Conservation (phyloP, 805 yeast species). For the Priceomyces carsonii region DNA sequence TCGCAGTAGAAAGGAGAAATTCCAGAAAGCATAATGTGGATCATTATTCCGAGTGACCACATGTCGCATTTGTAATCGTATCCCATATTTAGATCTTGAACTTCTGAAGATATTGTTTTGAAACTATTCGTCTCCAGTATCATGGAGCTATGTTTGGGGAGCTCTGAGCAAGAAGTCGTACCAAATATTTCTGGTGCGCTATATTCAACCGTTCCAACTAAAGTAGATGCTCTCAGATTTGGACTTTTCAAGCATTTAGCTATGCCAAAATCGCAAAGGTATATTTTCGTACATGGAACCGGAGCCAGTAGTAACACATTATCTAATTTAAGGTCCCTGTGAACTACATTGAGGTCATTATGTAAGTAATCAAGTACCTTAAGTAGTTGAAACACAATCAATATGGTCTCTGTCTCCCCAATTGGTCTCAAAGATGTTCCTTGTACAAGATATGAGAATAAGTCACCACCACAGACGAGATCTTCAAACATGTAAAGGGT, state of each 20-base stretch:
- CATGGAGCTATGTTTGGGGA: too few species aligned
- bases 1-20: constrained; percentile 63
- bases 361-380: constrained; percentile 60
- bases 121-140: too few species aligned
- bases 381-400: constrained; percentile 57
- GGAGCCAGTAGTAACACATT: constrained; percentile 60
- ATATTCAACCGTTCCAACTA: constrained; percentile 68
- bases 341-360: constrained; percentile 50
- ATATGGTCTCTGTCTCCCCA: constrained; percentile 54
- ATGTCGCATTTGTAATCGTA: constrained; percentile 62
- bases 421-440: constrained; percentile 41
- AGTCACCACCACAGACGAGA: constrained; percentile 56
- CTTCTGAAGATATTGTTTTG: constrained; percentile 1
- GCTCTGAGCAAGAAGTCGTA: too few species aligned
- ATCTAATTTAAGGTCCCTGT: constrained; percentile 66
- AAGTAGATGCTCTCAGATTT: constrained; percentile 45
- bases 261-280: constrained; percentile 69
- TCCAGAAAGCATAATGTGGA: constrained; percentile 61
- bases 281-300: constrained; percentile 50
- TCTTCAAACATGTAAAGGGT: constrained; percentile 50
- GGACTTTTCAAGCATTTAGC: constrained; percentile 24
- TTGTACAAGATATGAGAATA: constrained; percentile 53
- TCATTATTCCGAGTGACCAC: constrained; percentile 68
- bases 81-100: constrained; percentile 24
- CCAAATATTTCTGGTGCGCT: constrained; percentile 66